Conservation (phyloP, 2,329 filamentous ascomycete species). For the Fusarium ramigenum region DNA sequence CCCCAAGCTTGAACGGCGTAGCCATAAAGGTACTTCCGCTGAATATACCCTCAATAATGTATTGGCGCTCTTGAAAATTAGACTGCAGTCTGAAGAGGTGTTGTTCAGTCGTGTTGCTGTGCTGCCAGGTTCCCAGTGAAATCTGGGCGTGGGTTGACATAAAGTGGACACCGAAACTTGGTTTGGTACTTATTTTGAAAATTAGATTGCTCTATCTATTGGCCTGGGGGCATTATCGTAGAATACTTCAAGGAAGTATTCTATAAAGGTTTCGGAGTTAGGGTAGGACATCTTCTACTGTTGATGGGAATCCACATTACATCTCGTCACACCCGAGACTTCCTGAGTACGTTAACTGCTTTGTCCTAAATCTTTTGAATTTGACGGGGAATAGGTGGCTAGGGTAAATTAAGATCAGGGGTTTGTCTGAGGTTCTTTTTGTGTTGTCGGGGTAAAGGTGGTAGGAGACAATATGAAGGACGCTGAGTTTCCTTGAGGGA, state of each 20-base stretch:
- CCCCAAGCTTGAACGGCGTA: neutral
- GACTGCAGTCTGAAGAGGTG: neutral
- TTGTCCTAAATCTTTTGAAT: neutral
- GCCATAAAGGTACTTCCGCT: neutral
- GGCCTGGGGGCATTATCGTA: neutral
- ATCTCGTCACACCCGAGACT: fast-evolving
- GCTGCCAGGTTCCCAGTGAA: neutral
- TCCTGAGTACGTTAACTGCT: too few species aligned
- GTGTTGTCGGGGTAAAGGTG: neutral
- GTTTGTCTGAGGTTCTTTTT: fast-evolving
- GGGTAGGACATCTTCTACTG: too few species aligned
- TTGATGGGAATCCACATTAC: neutral
- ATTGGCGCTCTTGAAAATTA: neutral
- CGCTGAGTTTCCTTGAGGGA: neutral
- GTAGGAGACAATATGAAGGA: neutral
- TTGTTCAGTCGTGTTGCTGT: neutral
- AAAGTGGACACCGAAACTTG: neutral
- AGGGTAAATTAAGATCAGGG: fast-evolving
- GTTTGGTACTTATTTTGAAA: neutral
- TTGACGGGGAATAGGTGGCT: fast-evolving
- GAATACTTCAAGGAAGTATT: neutral
- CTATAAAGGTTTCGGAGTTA: neutral
- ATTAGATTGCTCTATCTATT: neutral
- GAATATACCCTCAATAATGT: neutral
- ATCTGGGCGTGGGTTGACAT: neutral